Evolutionary conservation across 2,329 filamentous ascomycete species (phyloP), one percentile per base, ranked within the genome.

Genomic region (Xylaria sp.): DNA sequence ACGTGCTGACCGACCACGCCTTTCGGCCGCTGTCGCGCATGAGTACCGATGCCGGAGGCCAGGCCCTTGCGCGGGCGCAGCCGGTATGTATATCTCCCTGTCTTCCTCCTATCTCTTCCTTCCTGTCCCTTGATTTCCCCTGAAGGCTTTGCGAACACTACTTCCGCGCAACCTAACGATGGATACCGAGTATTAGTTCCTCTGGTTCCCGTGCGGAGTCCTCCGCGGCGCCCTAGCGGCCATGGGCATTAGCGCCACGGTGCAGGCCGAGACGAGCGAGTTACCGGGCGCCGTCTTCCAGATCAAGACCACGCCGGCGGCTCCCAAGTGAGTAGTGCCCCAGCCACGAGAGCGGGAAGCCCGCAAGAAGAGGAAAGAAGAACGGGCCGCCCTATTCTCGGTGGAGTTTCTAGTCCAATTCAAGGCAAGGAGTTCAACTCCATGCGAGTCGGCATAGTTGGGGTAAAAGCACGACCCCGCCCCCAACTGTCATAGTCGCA

Each of bases 171-270:
- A 26, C 17, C 60, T 62, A 57, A 70, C 33, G 20, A 59, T 3
- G 13, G 4, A 46, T 13, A 7, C 38, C 5, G 5, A 36, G 69
- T 64, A 64, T 68, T 68, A 97, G 92, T 97, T 97, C 79, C 85
- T 99, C 15, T 97, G 93, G 88, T 97, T 98, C 77, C 96, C 96
- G 7, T 97, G 94, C 75, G 96, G 96, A 56, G 87, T 99, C 58
- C 93, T 99, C 69, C 88, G 95, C 66, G 96, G 96, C 36, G 94
- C 93, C n/a, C 83, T 99, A 59, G 91, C 94, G n/a, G 94, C 92
- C 59, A 85, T 99, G 83, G 96, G 95, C 6, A 94, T 98, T 74
- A 91, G 90, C 75, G 94, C 94, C 10, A 97, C 91, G 1, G 95
- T 99, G 1, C 93, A 97, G 74, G 96, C 94, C 4, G 96, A 97